Percentiles rank a stretch among this genome's conserved stretches.
Evolutionary conservation across 208 protist species (phyloP).

Genomic region (Leishmania aethiopica): DNA sequence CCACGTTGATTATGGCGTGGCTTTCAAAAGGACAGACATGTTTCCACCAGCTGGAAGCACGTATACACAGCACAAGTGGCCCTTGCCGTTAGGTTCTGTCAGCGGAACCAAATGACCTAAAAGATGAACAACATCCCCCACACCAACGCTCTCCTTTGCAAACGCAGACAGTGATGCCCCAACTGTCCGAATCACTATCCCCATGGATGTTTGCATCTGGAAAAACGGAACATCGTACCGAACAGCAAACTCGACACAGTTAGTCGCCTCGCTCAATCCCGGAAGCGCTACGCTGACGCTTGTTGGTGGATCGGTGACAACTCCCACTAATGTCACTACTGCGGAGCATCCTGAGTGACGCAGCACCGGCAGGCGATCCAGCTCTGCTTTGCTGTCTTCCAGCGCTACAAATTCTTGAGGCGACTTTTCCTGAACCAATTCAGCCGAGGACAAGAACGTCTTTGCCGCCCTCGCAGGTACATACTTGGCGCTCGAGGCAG

Average conservation of each 20-base stretch:
- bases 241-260: constrained; percentile 55
- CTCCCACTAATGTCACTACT: constrained; percentile 72
- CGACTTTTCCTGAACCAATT: constrained; percentile 72
- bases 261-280: constrained; percentile 20
- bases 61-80: constrained; percentile 42
- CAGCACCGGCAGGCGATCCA: constrained; percentile 41
- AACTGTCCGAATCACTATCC: constrained; percentile 57
- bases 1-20: background rate
- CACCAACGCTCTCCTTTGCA: constrained; percentile 41
- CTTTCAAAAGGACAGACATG: constrained; percentile 53
- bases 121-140: constrained; percentile 83
- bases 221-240: constrained; percentile 66
- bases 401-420: constrained; percentile 73
- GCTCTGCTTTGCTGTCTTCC: constrained; percentile 37
- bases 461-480: constrained; percentile 51
- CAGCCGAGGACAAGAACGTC: constrained; percentile 59
- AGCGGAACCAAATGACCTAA: constrained; percentile 73
- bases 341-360: constrained; percentile 55
- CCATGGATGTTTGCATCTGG: constrained; percentile 25
- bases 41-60: constrained; percentile 81
- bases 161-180: constrained; percentile 66
- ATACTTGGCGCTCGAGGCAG: constrained; percentile 33
- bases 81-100: background rate
- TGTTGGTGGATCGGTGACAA: constrained; percentile 16
- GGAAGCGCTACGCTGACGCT: constrained; percentile 11